Conservation (phyloP, 139 green algal species). For the Protoeuglena noctilucae region DNA sequence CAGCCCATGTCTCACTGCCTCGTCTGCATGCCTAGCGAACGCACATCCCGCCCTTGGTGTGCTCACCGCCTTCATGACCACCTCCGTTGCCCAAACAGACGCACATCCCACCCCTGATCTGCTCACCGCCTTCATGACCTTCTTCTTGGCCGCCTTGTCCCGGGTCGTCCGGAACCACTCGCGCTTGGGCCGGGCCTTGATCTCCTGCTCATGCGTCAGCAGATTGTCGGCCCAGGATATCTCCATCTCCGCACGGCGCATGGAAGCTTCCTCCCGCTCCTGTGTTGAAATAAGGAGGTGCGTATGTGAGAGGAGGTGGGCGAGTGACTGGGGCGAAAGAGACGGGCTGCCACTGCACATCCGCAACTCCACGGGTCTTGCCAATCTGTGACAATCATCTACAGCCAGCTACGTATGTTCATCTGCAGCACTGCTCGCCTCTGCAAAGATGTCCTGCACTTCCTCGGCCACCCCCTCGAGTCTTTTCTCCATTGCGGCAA, state of each 20-base stretch:
- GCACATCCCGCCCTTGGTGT: neutral
- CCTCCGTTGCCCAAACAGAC: slow-evolving; percentile 14
- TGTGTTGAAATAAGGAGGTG: no score
- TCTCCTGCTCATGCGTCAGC: slow-evolving; percentile 83
- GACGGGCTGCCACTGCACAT: no score
- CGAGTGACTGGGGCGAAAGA: no score
- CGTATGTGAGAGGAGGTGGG: no score
- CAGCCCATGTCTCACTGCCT: slow-evolving; percentile 7
- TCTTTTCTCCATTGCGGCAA: slow-evolving; percentile 37
- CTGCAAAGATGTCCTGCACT: slow-evolving; percentile 19
- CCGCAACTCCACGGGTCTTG: no score
- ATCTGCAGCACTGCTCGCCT: no score
- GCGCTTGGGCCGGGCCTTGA: slow-evolving; percentile 57
- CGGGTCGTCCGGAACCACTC: slow-evolving; percentile 82
- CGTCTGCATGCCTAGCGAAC: slow-evolving; percentile 7
- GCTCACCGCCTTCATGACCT: slow-evolving; percentile 13
- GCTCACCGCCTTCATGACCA: slow-evolving; percentile 12
- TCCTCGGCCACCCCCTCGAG: slow-evolving; percentile 47
- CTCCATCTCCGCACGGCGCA: slow-evolving; percentile 85
- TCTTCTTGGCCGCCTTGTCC: slow-evolving; percentile 39
- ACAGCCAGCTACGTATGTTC: no score
- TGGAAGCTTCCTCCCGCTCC: slow-evolving; percentile 19
- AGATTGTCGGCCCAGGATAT: slow-evolving; percentile 69
- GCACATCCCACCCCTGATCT: neutral
- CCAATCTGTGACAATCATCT: no score